Percentiles rank a stretch among this genome's conserved stretches.
These are phyloP conservation scores for Vigna radiata DNA, from an alignment of 306 rosid species.

Conservation along the genomic window DNA sequence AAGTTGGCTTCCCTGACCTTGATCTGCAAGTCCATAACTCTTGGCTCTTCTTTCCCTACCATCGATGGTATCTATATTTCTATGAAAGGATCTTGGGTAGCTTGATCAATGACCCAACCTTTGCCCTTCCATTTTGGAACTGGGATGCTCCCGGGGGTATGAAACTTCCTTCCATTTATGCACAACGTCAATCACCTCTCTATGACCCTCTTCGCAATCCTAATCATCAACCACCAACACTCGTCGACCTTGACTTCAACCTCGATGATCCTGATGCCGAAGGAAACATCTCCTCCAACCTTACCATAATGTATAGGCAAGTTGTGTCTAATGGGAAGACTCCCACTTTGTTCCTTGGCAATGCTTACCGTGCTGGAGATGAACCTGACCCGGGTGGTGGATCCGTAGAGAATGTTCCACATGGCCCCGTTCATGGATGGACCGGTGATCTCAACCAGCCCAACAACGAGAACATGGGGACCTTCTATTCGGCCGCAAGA, in stretches of 20 bases:
- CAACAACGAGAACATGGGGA: constrained; percentile 76
- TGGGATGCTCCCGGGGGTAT: constrained; percentile 75
- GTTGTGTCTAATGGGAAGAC: constrained; percentile 66
- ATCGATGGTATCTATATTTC: constrained; percentile 80
- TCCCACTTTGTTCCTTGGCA: constrained; percentile 63
- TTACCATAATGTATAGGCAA: constrained; percentile 72
- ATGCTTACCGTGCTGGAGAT: constrained; percentile 62
- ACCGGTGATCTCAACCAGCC: constrained; percentile 60
- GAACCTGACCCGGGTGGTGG: constrained; percentile 64
- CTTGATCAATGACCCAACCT: constrained; percentile 67
- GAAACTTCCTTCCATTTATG: constrained; percentile 60
- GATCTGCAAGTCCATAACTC: constrained; percentile 76
- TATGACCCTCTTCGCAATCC: constrained; percentile 56
- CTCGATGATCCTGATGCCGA: neutral
- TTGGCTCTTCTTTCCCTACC: constrained; percentile 90
- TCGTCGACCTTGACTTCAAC: constrained; percentile 58
- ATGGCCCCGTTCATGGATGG: constrained; percentile 67
- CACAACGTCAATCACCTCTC: constrained; percentile 58
- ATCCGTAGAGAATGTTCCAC: constrained; percentile 65
- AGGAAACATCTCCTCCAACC: constrained; percentile 45
- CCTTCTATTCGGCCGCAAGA: constrained; percentile 71
- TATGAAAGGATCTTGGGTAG: constrained; percentile 73
- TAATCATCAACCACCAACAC: constrained; percentile 64
- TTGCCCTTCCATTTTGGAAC: constrained; percentile 73
- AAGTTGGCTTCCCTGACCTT: constrained; percentile 68